Percentiles rank a stretch among this genome's conserved stretches.
These are phyloP conservation scores for Fusarium sp. DNA, from an alignment of 2,329 filamentous ascomycete genomes.

Conservation along the genomic window DNA sequence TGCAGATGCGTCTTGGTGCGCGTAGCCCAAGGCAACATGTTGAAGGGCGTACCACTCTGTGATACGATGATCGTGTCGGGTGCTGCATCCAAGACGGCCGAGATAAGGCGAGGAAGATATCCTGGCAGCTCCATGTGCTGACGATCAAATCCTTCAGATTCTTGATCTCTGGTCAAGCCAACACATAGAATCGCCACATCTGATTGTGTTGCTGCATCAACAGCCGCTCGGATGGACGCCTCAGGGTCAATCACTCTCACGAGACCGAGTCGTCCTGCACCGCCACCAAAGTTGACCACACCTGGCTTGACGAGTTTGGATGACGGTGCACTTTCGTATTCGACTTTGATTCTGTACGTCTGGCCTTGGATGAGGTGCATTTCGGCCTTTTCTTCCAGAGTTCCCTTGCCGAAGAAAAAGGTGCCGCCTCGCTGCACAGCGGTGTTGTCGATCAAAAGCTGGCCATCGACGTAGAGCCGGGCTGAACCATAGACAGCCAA, in stretches of 20 bases:
- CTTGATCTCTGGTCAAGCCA: constrained; percentile 10
- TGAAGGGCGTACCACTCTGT: constrained; percentile 14
- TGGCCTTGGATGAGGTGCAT: constrained; percentile 11
- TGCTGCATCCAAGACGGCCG: neutral
- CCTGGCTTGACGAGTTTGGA: constrained; percentile 15
- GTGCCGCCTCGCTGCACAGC: constrained; percentile 46
- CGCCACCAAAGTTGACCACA: constrained; percentile 12
- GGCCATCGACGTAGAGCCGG: constrained; percentile 48
- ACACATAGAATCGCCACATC: constrained; percentile 1
- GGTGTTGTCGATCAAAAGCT: constrained; percentile 46
- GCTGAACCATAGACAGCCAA: constrained; percentile 47
- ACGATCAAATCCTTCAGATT: constrained; percentile 19
- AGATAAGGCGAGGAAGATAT: neutral
- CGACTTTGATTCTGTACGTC: constrained; percentile 20
- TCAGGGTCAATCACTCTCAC: neutral
- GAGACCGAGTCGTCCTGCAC: constrained; percentile 16
- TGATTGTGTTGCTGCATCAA: neutral
- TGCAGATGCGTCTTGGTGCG: neutral
- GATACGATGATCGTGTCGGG: neutral
- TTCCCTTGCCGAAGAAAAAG: constrained; percentile 50
- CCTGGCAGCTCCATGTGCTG: constrained; percentile 10
- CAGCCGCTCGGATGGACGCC: neutral
- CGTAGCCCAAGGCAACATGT: constrained; percentile 16
- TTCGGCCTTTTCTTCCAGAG: constrained; percentile 44
- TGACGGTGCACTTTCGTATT: constrained; percentile 9